These are phyloP conservation scores for Friedmanniomyces endolithicus DNA, from an alignment of 495 filamentous ascomycete species.

Conservation along the genomic window DNA sequence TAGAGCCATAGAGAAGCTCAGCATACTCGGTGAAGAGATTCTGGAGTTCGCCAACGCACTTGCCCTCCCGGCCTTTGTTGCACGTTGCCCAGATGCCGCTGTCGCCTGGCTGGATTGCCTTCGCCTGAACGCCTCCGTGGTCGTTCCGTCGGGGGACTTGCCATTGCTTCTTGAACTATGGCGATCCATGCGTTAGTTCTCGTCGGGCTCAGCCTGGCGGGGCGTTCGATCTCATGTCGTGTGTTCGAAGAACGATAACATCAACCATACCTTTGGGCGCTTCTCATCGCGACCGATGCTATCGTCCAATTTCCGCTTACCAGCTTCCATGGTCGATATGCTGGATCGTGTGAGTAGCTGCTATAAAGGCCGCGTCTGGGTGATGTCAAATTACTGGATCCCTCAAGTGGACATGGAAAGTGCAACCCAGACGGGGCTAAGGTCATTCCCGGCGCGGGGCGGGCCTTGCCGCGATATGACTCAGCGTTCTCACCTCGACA, in stretches of 20 bases:
- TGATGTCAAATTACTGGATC: background rate
- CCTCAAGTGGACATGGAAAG: too few relatives aligned
- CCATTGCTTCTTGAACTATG: slow-evolving; percentile 31
- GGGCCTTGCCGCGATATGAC: too few relatives aligned
- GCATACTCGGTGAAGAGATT: slow-evolving; percentile 62
- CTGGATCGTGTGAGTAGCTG: too few relatives aligned
- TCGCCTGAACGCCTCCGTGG: slow-evolving; percentile 7
- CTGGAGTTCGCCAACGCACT: slow-evolving; percentile 59
- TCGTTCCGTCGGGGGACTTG: slow-evolving; percentile 20
- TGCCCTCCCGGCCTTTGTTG: slow-evolving; percentile 63
- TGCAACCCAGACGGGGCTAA: too few relatives aligned
- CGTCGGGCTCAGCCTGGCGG: too few relatives aligned
- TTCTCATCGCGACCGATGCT: background rate
- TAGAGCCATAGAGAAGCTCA: slow-evolving; percentile 43
- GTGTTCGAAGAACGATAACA: too few relatives aligned
- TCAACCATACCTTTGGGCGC: slow-evolving; percentile 6
- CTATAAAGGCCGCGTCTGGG: too few relatives aligned
- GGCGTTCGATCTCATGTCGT: too few relatives aligned
- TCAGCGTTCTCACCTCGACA: too few relatives aligned
- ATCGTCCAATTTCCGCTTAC: slow-evolving; percentile 14
- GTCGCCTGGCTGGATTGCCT: slow-evolving; percentile 48
- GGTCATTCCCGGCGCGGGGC: too few relatives aligned
- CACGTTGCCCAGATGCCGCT: slow-evolving; percentile 84
- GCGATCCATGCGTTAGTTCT: too few relatives aligned
- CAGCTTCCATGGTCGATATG: slow-evolving; percentile 13